Evolutionary conservation across 345 rosid genomes (phyloP), one percentile per base, ranked within the genome.

Genomic region (Trapa incisa): DNA sequence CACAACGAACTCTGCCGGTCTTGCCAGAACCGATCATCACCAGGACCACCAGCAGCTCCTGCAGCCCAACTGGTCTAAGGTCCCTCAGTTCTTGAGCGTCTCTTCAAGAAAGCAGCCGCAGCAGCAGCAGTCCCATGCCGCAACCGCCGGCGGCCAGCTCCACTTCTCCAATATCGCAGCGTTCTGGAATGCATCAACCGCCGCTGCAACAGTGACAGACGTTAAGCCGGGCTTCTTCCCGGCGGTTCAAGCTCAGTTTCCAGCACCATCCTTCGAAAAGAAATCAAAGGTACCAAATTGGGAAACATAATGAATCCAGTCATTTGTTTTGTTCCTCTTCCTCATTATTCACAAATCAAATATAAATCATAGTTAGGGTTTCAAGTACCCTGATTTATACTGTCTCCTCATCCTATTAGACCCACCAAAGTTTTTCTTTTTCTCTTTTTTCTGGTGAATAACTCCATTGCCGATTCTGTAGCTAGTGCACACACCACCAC

Each of bases 101-200:
- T 83, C 96, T 1, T 87, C 97, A 0, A 91, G 84, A 7, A 86
- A 22, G 43, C 43, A 41, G 43, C 4, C 4, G 43, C 43, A 84
- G 74, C 87, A 75, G 4, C 72, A 45, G 14, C 67, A 37, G 41
- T 33, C 63, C 2, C 56, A 16, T 35, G 42, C 65, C n/a, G 29
- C 29, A 22, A 22, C 29, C 29, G 29, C 29, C 29, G 29, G 29
- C 29, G 77, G 70, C 60, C 96, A 87, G 65, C 76, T 91, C 74
- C 88, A 87, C 33, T 89, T 94, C 75, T 91, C 99, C 64, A 94
- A 94, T 73, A 91, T 91, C 78, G 86, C 96, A 4, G 86, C 93
- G n/a, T 91, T 87, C 71, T 94, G 99, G 99, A 89, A 89, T 63
- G 90, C 86, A 1, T 80, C 87, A 29, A 80, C 86, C 5, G 80